Base-by-base conservation (phyloP, 2,329 filamentous ascomycete genomes). In the Paraconiothyrium sp. region DNA sequence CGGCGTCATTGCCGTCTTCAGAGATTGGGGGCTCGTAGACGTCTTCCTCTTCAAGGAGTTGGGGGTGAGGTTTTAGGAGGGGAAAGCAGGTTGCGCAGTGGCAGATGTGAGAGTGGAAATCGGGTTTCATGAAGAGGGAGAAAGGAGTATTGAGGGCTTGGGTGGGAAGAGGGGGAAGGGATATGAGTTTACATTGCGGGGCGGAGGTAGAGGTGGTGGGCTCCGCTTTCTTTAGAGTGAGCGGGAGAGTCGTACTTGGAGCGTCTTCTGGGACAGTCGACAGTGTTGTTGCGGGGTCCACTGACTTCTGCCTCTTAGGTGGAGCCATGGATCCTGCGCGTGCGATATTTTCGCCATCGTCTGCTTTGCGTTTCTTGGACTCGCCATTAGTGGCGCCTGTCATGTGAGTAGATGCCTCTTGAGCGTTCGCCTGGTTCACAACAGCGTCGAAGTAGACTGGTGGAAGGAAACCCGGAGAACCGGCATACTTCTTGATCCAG, bases 1-100 rank as follows among this genome's bases (percentile, higher is more conserved):
- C 84, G 39, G 84, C 85, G 2, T 85, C 87, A 1, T 89, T 86
- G 37, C 75, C 78, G 32, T 76, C 76, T 57, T 81, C 79, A 0
- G 93, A 97, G 5, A 97, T 82, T 1, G 94, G 93, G 0, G 94
- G 95, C 72, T 97, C 93, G 79, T 99, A 99, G 1, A 89, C 89
- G 37, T 97, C 93, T 83, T 99, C 95, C 78, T 97, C 93, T 73
- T 98, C 94, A 10, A 97, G 88, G 11, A 99, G 90, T 73, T 97
- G 92, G 0, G 89, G 88, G 75, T 97, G 89, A 0, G 83, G 80
- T 58, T 87, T 83, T 1, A 98, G 86, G 13, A 87, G 81, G 0
- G 89, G 88, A 79, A 92, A 97, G 82, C 94, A 97, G n/a, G 84
- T 80, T 16, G 87, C 76, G 79, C 95, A 99, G 73, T 85, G 92